phyloP scores from a whole-genome alignment of 345 rosid genomes.

The Lumnitzera racemosa region DNA sequence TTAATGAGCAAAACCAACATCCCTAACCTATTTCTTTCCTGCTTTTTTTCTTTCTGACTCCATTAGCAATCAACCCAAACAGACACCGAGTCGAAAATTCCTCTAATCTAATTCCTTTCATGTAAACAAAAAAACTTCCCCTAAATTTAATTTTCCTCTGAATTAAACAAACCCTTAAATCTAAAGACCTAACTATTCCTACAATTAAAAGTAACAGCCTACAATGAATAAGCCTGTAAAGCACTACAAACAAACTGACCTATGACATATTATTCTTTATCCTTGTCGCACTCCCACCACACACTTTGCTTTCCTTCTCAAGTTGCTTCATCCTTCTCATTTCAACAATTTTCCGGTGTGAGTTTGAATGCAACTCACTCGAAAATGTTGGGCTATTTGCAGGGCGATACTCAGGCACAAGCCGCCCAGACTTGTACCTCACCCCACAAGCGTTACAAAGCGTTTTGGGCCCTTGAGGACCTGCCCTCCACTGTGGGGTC shows the following conservation, averaged over 20 bases:
- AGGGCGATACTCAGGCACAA: constrained; percentile 81
- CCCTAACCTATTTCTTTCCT: too few relatives aligned
- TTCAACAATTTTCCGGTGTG: constrained; percentile 73
- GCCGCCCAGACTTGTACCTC: constrained; percentile 74
- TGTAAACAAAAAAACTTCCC: constrained; percentile 9
- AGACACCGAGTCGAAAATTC: constrained; percentile 10
- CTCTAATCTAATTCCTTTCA: constrained; percentile 17
- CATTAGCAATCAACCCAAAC: too few relatives aligned
- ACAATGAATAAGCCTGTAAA: too few relatives aligned
- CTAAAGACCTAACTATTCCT: too few relatives aligned
- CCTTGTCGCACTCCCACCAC: constrained; percentile 14
- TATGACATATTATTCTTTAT: not conserved
- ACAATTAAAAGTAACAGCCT: too few relatives aligned
- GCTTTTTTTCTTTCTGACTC: too few relatives aligned
- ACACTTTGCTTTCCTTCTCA: not conserved
- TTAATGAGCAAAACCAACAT: too few relatives aligned
- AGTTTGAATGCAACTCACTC: constrained; percentile 60
- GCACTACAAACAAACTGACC: too few relatives aligned
- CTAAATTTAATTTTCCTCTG: not conserved
- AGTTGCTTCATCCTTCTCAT: constrained; percentile 56
- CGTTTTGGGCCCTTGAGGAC: constrained; percentile 72
- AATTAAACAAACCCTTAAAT: too few relatives aligned
- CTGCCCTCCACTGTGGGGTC: constrained; percentile 92
- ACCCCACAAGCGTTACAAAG: constrained; percentile 90
- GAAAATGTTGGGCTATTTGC: constrained; percentile 71